phyloP scores from a whole-genome alignment of 352 stramenopile species.

The Phytopythium chamaehyphon region DNA sequence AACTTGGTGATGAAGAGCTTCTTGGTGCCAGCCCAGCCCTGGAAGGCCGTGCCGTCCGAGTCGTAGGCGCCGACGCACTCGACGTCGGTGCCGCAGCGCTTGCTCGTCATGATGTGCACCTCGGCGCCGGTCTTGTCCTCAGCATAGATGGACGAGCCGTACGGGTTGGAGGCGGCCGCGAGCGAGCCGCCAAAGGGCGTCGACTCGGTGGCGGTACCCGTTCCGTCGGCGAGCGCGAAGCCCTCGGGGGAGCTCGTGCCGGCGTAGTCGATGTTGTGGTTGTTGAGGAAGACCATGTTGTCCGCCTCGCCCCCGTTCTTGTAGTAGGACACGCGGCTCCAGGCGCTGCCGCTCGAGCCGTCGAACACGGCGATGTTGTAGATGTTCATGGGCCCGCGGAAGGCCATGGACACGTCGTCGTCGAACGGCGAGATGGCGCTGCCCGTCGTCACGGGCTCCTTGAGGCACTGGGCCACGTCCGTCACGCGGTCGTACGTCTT shows the following conservation, averaged over 20 bases:
- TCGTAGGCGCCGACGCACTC: slow-evolving; percentile 67
- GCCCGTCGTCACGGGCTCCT: slow-evolving; percentile 28
- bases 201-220: slow-evolving; percentile 27
- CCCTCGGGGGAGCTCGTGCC: slow-evolving; percentile 51
- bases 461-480: slow-evolving; percentile 48
- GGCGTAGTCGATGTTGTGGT: slow-evolving; percentile 72
- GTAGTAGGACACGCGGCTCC: slow-evolving; percentile 65
- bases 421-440: slow-evolving; percentile 56
- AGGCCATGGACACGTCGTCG: slow-evolving; percentile 57
- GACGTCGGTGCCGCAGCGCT: slow-evolving; percentile 44
- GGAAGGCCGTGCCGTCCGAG: slow-evolving; percentile 56
- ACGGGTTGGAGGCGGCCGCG: slow-evolving; percentile 39
- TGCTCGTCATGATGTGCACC: slow-evolving; percentile 71
- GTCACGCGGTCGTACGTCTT: slow-evolving; percentile 62
- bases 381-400: slow-evolving; percentile 69
- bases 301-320: slow-evolving; percentile 33
- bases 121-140: slow-evolving; percentile 64
- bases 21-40: slow-evolving; percentile 65
- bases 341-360: slow-evolving; percentile 38
- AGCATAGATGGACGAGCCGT: slow-evolving; percentile 35
- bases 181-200: slow-evolving; percentile 50
- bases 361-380: slow-evolving; percentile 72
- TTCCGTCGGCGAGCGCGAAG: slow-evolving; percentile 53
- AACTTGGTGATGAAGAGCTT: slow-evolving; percentile 80
- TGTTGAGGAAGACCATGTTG: slow-evolving; percentile 86